Base-by-base conservation (phyloP, 257 asterid species). In the Cynanchum wilfordii region DNA sequence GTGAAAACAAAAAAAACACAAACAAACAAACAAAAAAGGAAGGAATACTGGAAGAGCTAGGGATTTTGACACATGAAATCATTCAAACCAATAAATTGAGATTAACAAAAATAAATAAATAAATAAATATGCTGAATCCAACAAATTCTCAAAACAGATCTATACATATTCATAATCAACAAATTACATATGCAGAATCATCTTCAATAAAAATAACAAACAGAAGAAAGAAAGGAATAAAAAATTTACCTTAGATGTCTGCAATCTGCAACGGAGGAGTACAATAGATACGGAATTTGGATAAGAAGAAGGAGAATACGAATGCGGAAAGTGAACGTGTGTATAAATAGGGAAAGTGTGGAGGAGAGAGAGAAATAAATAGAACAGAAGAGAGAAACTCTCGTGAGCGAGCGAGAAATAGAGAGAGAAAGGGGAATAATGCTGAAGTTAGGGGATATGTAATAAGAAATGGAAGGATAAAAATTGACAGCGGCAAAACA, bases 401-500 rank as follows among this genome's bases (percentile, higher is more conserved):
- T 62, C 47, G 50, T 22, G 42, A 17, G 66, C 4, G 66, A 19
- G 20, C 4, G 1, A 22, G 33, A 15, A 59, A 38, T 5, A 17
- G 25, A 13, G 38, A 19, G 33, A n/a, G 45, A 42, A 9, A 40
- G 8, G 10, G 45, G 10, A 19, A 12, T 10, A 17, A 51, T 16
- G 20, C n/a, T 17, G 7, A 16, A 51, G n/a, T 4, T 15, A 51
- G 20, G n/a, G 56, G 56, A 51, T 16, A 10, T 7, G 27, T 13
- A 12, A 22, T 36, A n/a, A 29, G n/a, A 33, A 38, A 19, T 20
- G 30, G 67, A 2, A 33, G 66, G 57, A 40, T 40, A 63, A 36
- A 50, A 29, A 7, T 44, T 30, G 70, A 62, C 76, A 73, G 52
- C 69, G 15, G n/a, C 62, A 45, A 5, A 47, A 57, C 52, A 62